phyloP scores from a whole-genome alignment of 228 moss, liverwort and hornwort genomes.

The Sphagnum fallax region DNA sequence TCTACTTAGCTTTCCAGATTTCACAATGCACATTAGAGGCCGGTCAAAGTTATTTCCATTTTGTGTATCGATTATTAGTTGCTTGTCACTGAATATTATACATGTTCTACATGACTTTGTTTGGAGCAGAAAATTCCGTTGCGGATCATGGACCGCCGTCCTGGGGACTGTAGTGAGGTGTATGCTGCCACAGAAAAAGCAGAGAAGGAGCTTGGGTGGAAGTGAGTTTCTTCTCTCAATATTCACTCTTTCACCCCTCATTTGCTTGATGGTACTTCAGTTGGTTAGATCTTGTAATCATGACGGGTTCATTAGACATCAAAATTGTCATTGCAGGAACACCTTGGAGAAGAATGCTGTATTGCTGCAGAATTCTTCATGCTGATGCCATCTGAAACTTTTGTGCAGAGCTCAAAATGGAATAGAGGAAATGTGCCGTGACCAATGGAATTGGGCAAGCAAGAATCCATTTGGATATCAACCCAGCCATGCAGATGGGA shows the following conservation, averaged over 20 bases:
- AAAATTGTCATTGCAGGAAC: too few species aligned
- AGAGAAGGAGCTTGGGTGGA: constrained; percentile 76
- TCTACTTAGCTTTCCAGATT: too few species aligned
- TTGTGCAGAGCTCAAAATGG: constrained; percentile 77
- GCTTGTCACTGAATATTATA: too few species aligned
- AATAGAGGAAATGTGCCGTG: constrained; percentile 91
- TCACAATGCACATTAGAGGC: too few species aligned
- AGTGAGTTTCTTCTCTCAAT: constrained; percentile 31
- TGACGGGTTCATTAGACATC: too few species aligned
- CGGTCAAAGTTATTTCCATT: too few species aligned
- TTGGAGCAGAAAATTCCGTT: constrained; percentile 78
- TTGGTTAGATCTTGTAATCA: background rate
- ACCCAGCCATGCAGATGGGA: constrained; percentile 22
- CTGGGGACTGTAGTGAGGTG: constrained; percentile 91
- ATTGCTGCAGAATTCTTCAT: too few species aligned
- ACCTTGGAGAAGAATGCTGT: too few species aligned
- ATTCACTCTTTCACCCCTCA: background rate
- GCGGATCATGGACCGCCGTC: constrained; percentile 63
- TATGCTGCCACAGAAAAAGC: constrained; percentile 84
- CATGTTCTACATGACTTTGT: too few species aligned
- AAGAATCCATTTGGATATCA: constrained; percentile 80
- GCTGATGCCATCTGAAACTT: background rate
- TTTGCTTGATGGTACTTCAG: background rate
- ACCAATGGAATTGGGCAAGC: constrained; percentile 98
- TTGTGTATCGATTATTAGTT: too few species aligned